Evolutionary conservation across 2,329 filamentous ascomycete species (phyloP).

Genomic region (Fusarium musae): DNA sequence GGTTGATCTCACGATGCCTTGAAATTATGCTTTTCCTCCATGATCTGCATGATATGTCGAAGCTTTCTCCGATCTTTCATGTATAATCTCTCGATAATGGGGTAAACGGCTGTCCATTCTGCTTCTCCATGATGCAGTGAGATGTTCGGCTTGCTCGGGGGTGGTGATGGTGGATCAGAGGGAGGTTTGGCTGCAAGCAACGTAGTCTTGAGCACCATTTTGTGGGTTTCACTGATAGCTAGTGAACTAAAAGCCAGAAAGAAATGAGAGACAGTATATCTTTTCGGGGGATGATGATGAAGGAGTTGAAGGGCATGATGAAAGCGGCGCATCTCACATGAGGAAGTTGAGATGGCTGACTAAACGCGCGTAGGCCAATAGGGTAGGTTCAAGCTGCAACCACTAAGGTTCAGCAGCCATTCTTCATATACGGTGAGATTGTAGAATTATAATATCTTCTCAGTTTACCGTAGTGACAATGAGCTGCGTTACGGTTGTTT

Average conservation of each 20-base stretch:
- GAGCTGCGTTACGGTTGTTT: not conserved
- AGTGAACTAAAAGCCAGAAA: too few species aligned
- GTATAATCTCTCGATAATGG: constrained; percentile 7
- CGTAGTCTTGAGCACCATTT: not conserved
- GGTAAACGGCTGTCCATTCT: constrained; percentile 16
- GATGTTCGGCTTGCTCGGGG: not conserved
- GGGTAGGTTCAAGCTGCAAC: not conserved
- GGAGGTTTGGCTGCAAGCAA: not conserved
- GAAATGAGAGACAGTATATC: too few species aligned
- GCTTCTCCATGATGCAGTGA: constrained; percentile 6
- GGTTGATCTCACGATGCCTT: constrained; percentile 14
- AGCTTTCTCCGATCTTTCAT: constrained; percentile 16
- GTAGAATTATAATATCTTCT: too few species aligned
- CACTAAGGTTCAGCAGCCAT: not conserved
- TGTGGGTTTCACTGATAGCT: too few species aligned
- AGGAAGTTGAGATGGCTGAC: not conserved
- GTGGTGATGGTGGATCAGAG: not conserved
- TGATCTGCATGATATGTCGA: constrained; percentile 17
- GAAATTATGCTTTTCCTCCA: constrained; percentile 23
- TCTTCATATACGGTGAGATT: not conserved
- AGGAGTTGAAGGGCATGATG: too few species aligned
- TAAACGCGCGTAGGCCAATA: not conserved
- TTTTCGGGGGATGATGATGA: too few species aligned
- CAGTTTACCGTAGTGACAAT: not conserved
- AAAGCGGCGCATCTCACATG: not conserved